Base-by-base conservation (phyloP, 441 rosid genomes). In the Brassica hybrid region DNA sequence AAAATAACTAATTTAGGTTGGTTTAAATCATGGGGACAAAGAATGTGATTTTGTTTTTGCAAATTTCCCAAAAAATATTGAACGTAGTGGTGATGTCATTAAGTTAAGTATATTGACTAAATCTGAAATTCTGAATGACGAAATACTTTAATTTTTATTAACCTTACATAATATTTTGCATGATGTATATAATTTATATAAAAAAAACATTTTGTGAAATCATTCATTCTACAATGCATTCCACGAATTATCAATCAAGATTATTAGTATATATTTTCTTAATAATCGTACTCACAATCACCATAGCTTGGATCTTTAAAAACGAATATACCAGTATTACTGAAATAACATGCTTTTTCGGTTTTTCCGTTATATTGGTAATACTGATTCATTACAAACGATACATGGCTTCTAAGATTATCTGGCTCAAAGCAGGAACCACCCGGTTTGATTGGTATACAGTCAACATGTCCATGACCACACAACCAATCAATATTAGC, bases 361-460 rank as follows among this genome's bases (percentile, higher is more conserved):
- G 3, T 7, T 1, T 41, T 27, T 7, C 10, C n/a, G 2, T 65
- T 60, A 14, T 1, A 21, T 3, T n/a, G 27, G 7, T 56, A 74
- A 16, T 36, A 74, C 8, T 7, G 6, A 17, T 65, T 65, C 77
- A 74, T 74, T 8, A 56, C 65, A 74, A 4, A 74, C 21, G 71
- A 65, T 65, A 65, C 58, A 6, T 65, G 77, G 27, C 3, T 38
- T 7, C 5, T 12, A 4, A 73, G 6, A 74, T 17, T 66, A 12
- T 56, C 3, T 57, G 65, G 77, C 1, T 14, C n/a, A 23, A 10
- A 74, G 30, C 71, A 74, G 7, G 5, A 0, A 54, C 43, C 65
- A 21, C 77, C 77, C 0, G 25, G 57, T 3, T 54, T n/a, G n/a
- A 65, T 65, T 36, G 25, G 64, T 36, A 1, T 19, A 48, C 71